Evolutionary conservation across 2,329 filamentous ascomycete species (phyloP).

Genomic region (Alternaria ethzedia): DNA sequence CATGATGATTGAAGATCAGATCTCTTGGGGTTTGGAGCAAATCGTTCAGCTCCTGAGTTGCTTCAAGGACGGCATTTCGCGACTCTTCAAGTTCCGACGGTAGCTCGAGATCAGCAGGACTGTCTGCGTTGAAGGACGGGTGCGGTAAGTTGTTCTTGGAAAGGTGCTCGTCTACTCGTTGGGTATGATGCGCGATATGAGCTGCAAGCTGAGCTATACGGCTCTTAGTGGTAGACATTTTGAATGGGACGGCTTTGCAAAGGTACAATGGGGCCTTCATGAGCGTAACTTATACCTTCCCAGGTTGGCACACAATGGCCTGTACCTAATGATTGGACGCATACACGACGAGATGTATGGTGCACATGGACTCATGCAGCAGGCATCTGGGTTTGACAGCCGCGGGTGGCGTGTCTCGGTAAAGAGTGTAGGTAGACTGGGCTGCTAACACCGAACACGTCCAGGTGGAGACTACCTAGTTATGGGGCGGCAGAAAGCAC

Average conservation of each 20-base stretch:
- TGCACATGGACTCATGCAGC: background rate
- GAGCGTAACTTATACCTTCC: background rate
- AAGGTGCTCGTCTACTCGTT: conserved; percentile 6
- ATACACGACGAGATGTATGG: background rate
- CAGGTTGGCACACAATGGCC: background rate
- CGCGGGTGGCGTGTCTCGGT: background rate
- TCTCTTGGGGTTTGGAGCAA: conserved; percentile 9
- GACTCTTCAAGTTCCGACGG: conserved; percentile 9
- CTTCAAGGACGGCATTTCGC: conserved; percentile 5
- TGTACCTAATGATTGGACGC: background rate
- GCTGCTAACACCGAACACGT: background rate
- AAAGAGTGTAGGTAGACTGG: background rate
- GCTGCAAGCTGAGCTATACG: conserved; percentile 12
- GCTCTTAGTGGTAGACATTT: background rate
- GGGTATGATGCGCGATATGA: conserved; percentile 6
- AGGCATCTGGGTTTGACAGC: background rate
- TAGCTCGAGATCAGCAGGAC: conserved; percentile 2
- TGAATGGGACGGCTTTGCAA: background rate
- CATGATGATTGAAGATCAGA: conserved; percentile 10
- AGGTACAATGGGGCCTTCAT: background rate
- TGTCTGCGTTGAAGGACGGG: conserved; percentile 9
- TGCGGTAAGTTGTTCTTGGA: conserved; percentile 6
- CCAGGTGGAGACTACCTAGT: background rate
- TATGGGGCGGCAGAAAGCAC: background rate
- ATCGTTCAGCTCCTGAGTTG: conserved; percentile 16